Conservation (phyloP, 805 yeast genomes). For the Tetrapisispora fleetii region DNA sequence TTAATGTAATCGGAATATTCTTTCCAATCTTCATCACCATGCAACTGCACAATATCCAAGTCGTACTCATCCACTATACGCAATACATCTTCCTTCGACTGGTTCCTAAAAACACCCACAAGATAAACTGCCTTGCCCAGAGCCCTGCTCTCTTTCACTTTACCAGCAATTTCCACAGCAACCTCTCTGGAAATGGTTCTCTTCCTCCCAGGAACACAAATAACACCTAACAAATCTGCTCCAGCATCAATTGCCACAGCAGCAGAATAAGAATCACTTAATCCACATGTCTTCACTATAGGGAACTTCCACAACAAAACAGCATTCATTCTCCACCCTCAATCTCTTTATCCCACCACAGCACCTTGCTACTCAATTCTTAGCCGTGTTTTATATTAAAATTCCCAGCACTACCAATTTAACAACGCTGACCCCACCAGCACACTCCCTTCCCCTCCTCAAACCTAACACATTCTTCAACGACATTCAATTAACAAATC, state of each 20-base stretch:
- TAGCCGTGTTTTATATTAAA: no score
- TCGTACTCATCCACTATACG: constrained; percentile 32
- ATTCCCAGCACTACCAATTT: no score
- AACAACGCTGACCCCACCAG: no score
- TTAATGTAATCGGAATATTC: constrained; percentile 31
- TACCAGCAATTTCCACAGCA: constrained; percentile 39
- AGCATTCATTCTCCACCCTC: background rate
- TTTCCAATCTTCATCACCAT: constrained; percentile 50
- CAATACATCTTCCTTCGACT: constrained; percentile 52
- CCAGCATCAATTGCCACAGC: constrained; percentile 56
- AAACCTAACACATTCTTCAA: no score
- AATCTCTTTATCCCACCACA: no score
- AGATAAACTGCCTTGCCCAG: constrained; percentile 38
- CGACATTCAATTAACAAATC: background rate
- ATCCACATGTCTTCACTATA: constrained; percentile 84
- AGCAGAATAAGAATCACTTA: constrained; percentile 61
- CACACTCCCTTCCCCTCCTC: no score
- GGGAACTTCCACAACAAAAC: background rate
- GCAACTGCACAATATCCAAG: constrained; percentile 78
- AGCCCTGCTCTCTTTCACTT: constrained; percentile 26
- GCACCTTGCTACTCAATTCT: no score
- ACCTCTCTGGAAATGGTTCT: constrained; percentile 49
- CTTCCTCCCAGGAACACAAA: constrained; percentile 72
- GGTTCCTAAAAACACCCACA: constrained; percentile 90
- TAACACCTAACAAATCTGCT: constrained; percentile 74